Evolutionary conservation across 2,329 filamentous ascomycete genomes (phyloP), one percentile per base, ranked within the genome.

Genomic region (Cladophialophora yegresii): DNA sequence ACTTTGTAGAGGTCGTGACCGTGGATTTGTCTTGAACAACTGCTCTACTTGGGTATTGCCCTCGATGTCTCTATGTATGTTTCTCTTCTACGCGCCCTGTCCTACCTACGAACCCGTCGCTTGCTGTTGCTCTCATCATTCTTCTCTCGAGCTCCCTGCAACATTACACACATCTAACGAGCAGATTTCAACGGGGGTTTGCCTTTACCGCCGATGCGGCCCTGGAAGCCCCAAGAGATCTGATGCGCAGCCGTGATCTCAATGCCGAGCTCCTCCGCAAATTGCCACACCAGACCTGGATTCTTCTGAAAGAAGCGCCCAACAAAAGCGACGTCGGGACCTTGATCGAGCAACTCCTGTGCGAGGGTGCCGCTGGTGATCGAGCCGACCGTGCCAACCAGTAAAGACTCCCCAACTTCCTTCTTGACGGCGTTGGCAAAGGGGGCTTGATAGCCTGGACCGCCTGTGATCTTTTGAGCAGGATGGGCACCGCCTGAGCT

Each of bases 281-380:
- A 88, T 36, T 84, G 83, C 77, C 91, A 86, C 8, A 92, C 89
- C 73, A 92, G 87, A 63, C 90, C 87, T 0, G 92, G 90, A 73
- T 96, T 91, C 75, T 87, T 84, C 78, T 96, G 82, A 77, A 95
- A 95, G 72, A 89, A 88, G 62, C 91, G 82, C 0, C 85, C 93
- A 1, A 89, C 82, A 20, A 93, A 82, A 0, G 89, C 86, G n/a
- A 93, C 76, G 73, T 97, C 92, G 64, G 87, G 71, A 67, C 77
- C 76, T 74, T 90, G 76, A 64, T 85, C 79, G 1, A 85, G 73
- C 72, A 89, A 64, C 79, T 85, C 69, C 82, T 87, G 83, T 5
- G 91, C 92, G 75, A 89, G 83, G 71, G 87, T 84, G 1, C 87
- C 89, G 32, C 84, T 84, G 43, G 83, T 87, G 71, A 96, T 90